Base-by-base conservation (phyloP, 2,329 filamentous ascomycete species). In the Aphanocladium album region DNA sequence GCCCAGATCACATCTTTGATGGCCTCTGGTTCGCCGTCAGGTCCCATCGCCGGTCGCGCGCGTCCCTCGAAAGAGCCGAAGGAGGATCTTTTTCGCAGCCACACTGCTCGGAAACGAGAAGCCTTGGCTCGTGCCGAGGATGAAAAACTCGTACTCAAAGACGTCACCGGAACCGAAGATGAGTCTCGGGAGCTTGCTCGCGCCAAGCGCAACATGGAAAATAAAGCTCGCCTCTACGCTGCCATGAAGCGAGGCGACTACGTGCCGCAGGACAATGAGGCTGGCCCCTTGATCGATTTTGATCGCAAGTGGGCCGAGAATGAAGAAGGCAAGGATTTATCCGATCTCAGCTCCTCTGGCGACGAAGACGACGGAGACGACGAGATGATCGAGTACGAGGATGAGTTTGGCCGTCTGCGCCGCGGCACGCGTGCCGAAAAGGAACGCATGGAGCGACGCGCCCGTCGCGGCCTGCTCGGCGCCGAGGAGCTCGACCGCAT, bases 231-330 rank as follows among this genome's bases (percentile, higher is more conserved):
- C 5, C 76, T 95, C 2, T 99, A 99, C 74, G 87, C 89, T 7
- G 89, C 90, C 41, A 88, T 99, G 85, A 96, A 96, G 74, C 83
- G 90, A 37, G 93, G 93, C n/a, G 88, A 96, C 70, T 87, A 90
- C 73, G 79, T 90, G n/a, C 79, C 83, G 17, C 82, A 82, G 60
- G 83, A 89, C 65, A 83, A 88, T 70, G 79, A 84, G 67, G 78
- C 84, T 46, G 84, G 87, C 66, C 82, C 84, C 25, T 83, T 96
- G 27, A 89, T 99, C 2, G 93, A 99, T 76, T 99, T 99, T 73
- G 95, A 98, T 74, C 83, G 89, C 63, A 99, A 98, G 77, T 98
- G 95, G 93, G 91, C 89, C 0, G 90, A 96, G 70, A 77, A 79
- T 25, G 79, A 86, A 59, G 88, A 71, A 63, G 68, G 72, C 25